phyloP scores from a whole-genome alignment of 495 filamentous ascomycete species.

The Neurospora africana region DNA sequence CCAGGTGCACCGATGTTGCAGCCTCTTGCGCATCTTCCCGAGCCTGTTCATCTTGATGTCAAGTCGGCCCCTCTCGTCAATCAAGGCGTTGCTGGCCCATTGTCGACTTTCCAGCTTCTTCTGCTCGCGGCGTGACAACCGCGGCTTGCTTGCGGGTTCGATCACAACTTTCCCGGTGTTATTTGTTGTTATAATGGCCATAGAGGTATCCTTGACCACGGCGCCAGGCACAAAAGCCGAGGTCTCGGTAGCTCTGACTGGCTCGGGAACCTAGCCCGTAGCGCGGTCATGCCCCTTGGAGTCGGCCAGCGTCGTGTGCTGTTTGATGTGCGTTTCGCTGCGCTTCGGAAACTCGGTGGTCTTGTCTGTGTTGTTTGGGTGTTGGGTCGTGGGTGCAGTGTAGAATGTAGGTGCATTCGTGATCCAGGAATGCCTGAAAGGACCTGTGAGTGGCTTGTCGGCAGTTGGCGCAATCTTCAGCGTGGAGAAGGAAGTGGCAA shows the following conservation, averaged over 20 bases:
- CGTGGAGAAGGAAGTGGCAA: too few species aligned
- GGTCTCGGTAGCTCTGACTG: neutral
- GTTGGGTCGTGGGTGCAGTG: neutral
- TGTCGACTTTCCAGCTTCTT: neutral
- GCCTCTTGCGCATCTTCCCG: neutral
- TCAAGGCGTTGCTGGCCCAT: neutral
- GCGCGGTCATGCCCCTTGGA: neutral
- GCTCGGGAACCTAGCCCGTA: neutral
- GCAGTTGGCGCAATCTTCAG: too few species aligned
- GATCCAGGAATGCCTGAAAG: neutral
- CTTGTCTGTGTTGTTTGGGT: too few species aligned
- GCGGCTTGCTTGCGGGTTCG: neutral
- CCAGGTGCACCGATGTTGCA: neutral
- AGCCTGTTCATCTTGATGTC: neutral
- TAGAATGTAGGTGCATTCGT: neutral
- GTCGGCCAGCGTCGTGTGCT: neutral
- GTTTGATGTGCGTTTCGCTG: neutral
- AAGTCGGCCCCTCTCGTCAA: accelerated
- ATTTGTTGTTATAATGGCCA: accelerated
- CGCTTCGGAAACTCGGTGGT: too few species aligned
- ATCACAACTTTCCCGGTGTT: accelerated
- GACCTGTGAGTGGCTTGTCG: too few species aligned
- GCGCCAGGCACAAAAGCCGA: neutral
- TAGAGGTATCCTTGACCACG: accelerated
- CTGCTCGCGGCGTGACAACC: neutral